Percentiles rank a stretch among this genome's conserved stretches.
Conservation (phyloP, 2,329 filamentous ascomycete genomes). For the Podosphaera fusca region DNA sequence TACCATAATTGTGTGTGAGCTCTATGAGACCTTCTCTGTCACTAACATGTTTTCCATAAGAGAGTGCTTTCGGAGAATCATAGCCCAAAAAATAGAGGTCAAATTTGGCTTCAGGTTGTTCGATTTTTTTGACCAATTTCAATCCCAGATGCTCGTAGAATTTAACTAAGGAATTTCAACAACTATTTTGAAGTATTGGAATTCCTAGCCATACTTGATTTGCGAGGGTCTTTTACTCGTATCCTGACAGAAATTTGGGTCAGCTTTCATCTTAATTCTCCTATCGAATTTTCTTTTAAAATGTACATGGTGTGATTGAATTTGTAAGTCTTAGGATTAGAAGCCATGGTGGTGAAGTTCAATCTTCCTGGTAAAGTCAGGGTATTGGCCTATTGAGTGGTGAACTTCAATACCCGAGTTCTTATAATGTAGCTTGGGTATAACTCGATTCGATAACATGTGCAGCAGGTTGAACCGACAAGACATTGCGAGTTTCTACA, state of each 20-base stretch:
- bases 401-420: no score
- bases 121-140: slow-evolving; percentile 57
- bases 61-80: slow-evolving; percentile 52
- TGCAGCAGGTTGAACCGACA: no score
- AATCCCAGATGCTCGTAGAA: slow-evolving; percentile 91
- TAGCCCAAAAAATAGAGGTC: slow-evolving; percentile 91
- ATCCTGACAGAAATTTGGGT: slow-evolving; percentile 32
- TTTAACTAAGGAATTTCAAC: slow-evolving; percentile 30
- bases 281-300: background rate
- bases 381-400: no score
- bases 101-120: slow-evolving; percentile 74
- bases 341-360: slow-evolving; percentile 24
- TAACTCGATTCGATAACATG: no score
- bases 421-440: no score
- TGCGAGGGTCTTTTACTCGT: slow-evolving; percentile 82
- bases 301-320: slow-evolving; percentile 68
- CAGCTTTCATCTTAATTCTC: slow-evolving; percentile 1
- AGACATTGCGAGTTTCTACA: no score
- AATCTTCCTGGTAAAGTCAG: slow-evolving; percentile 10
- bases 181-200: background rate
- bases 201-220: slow-evolving; percentile 28
- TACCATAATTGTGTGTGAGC: slow-evolving; percentile 67
- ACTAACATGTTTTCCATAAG: slow-evolving; percentile 44
- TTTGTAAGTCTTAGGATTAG: slow-evolving; percentile 58
- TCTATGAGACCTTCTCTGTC: slow-evolving; percentile 83